These are phyloP conservation scores for Nemania diffusa DNA, from an alignment of 2,329 filamentous ascomycete species.

Conservation along the genomic window DNA sequence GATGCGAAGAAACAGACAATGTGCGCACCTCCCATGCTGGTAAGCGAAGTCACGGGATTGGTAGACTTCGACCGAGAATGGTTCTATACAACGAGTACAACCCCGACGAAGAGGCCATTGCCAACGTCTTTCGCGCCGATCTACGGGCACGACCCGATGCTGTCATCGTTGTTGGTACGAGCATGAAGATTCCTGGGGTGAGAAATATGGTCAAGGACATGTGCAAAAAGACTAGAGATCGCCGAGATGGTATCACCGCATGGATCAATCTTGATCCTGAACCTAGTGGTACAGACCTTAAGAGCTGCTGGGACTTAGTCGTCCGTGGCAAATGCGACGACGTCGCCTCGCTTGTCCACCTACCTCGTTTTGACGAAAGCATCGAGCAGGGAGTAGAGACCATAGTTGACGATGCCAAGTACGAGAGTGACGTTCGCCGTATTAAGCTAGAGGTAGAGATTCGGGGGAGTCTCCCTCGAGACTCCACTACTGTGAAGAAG, in stretches of 20 bases:
- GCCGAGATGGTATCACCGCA: conserved; percentile 84
- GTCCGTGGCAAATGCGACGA: conserved; percentile 89
- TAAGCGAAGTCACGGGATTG: conserved; percentile 93
- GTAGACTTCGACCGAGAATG: conserved; percentile 88
- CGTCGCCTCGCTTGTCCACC: conserved; percentile 77
- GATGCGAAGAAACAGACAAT: conserved; percentile 78
- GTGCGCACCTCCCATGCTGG: conserved; percentile 80
- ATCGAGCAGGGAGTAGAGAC: conserved; percentile 63
- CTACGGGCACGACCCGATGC: conserved; percentile 87
- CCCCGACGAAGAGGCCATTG: conserved; percentile 95
- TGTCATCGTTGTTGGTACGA: conserved; percentile 94
- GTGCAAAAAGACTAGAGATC: conserved; percentile 84
- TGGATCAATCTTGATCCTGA: conserved; percentile 95
- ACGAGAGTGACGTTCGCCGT: conserved; percentile 54
- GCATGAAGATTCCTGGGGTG: conserved; percentile 93
- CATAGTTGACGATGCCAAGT: conserved; percentile 57
- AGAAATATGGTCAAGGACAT: conserved; percentile 89
- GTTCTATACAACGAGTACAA: conserved; percentile 98
- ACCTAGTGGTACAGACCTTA: conserved; percentile 84
- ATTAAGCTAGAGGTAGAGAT: conserved; percentile 58
- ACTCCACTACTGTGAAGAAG: conserved; percentile 36
- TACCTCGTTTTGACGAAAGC: conserved; percentile 67
- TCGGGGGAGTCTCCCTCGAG: conserved; percentile 44
- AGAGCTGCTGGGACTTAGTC: conserved; percentile 92
- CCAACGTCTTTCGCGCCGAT: conserved; percentile 87